Evolutionary conservation across 805 yeast species (phyloP).

Genomic region (Sugiyamaella qingdaonensis): DNA sequence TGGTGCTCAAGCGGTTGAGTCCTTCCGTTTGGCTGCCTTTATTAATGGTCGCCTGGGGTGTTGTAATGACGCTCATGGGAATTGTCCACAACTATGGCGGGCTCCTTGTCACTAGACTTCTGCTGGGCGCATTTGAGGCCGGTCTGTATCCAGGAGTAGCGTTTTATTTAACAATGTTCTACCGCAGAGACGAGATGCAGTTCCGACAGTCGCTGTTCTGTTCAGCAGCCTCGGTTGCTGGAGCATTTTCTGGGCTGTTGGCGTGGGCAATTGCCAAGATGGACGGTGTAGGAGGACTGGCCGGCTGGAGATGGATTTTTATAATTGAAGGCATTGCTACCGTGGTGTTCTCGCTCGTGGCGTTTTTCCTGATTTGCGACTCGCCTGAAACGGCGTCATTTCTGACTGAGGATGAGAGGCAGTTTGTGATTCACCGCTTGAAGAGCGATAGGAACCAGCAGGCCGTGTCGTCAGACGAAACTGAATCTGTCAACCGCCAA

Average conservation of each 20-base stretch:
- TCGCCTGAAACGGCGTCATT: slow-evolving; percentile 42
- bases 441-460: slow-evolving; percentile 19
- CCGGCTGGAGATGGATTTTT: slow-evolving; percentile 55
- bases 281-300: slow-evolving; percentile 40
- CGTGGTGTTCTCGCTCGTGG: slow-evolving; percentile 43
- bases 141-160: slow-evolving; percentile 48
- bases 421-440: slow-evolving; percentile 18
- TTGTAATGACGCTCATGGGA: slow-evolving; percentile 46
- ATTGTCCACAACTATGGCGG: slow-evolving; percentile 44
- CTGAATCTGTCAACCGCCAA: slow-evolving; percentile 3
- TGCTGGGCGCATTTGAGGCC: slow-evolving; percentile 48
- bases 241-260: slow-evolving; percentile 53
- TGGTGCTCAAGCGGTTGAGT: slow-evolving; percentile 28
- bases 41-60: slow-evolving; percentile 49
- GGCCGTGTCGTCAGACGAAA: slow-evolving; percentile 31
- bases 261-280: slow-evolving; percentile 50
- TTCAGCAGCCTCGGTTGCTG: slow-evolving; percentile 46
- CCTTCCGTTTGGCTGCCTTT: slow-evolving; percentile 47
- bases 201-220: slow-evolving; percentile 48
- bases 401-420: slow-evolving; percentile 21
- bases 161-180: slow-evolving; percentile 52
- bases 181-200: slow-evolving; percentile 48
- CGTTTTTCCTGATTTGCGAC: slow-evolving; percentile 45
- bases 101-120: slow-evolving; percentile 41
- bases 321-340: slow-evolving; percentile 55